These are phyloP conservation scores for Microthlaspi erraticum DNA, from an alignment of 345 rosid genomes.

Conservation along the genomic window DNA sequence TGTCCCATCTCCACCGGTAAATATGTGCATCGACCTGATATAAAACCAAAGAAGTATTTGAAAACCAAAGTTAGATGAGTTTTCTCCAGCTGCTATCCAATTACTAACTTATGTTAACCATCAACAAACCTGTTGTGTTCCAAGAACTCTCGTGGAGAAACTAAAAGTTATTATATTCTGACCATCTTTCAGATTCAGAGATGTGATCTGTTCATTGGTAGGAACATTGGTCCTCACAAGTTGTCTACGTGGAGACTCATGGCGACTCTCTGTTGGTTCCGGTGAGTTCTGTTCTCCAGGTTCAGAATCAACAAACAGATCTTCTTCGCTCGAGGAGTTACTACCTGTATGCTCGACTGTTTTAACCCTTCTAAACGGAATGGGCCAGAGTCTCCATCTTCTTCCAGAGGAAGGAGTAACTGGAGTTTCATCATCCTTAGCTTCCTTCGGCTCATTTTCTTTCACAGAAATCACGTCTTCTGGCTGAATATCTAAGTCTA, in stretches of 20 bases:
- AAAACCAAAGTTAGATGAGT: constrained; percentile 23
- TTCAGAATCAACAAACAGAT: constrained; percentile 75
- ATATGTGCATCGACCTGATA: constrained; percentile 89
- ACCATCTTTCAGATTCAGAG: constrained; percentile 90
- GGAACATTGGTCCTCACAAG: constrained; percentile 79
- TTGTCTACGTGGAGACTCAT: constrained; percentile 68
- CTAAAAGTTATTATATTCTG: constrained; percentile 85
- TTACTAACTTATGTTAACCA: constrained; percentile 18
- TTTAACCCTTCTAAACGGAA: constrained; percentile 82
- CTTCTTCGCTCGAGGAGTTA: constrained; percentile 69
- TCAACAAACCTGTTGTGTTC: constrained; percentile 77
- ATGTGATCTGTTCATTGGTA: constrained; percentile 84
- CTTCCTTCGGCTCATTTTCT: constrained; percentile 48
- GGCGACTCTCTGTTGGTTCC: constrained; percentile 42
- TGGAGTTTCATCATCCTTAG: constrained; percentile 51
- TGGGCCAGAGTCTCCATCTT: constrained; percentile 90
- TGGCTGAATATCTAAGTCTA: constrained; percentile 67
- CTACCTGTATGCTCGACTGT: constrained; percentile 69
- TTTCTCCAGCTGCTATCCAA: background rate
- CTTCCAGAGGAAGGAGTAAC: constrained; percentile 56
- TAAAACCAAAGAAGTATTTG: constrained; percentile 25
- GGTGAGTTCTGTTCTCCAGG: constrained; percentile 55
- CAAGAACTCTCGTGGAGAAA: constrained; percentile 86
- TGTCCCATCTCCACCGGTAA: constrained; percentile 94
- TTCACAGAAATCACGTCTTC: constrained; percentile 70